Conservation (phyloP, 2,329 filamentous ascomycete species). For the Chaetomiaceae sp. region DNA sequence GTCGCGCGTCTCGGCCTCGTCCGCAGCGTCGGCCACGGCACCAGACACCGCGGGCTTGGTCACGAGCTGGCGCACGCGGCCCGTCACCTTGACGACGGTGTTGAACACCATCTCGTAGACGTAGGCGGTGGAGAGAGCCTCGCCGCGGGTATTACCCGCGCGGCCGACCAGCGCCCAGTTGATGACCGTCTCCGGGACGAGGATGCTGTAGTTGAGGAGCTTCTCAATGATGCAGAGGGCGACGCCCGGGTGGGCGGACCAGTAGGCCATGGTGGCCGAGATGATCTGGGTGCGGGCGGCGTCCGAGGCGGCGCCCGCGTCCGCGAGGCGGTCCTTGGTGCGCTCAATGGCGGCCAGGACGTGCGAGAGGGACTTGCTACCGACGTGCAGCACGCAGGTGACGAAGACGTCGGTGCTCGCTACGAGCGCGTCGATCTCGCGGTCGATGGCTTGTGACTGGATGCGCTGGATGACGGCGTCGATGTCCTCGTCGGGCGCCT, state of each 20-base stretch:
- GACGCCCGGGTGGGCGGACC: constrained; percentile 86
- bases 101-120: constrained; percentile 86
- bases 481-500: constrained; percentile 82
- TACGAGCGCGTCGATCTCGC: constrained; percentile 71
- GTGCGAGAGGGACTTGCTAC: constrained; percentile 93
- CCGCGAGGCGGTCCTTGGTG: constrained; percentile 81
- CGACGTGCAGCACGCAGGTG: constrained; percentile 87
- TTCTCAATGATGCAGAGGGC: constrained; percentile 94
- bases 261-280: constrained; percentile 84
- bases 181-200: constrained; percentile 78
- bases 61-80: constrained; percentile 76
- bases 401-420: constrained; percentile 91
- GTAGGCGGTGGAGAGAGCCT: constrained; percentile 66
- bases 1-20: constrained; percentile 49
- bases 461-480: constrained; percentile 75
- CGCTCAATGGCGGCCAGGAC: constrained; percentile 94
- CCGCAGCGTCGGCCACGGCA: constrained; percentile 28
- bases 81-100: constrained; percentile 86
- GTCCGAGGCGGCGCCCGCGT: constrained; percentile 69
- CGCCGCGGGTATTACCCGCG: constrained; percentile 48
- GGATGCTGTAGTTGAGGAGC: constrained; percentile 92
- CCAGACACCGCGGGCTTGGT: constrained; percentile 30
- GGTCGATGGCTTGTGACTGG: constrained; percentile 68
- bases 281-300: constrained; percentile 83
- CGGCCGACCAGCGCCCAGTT: constrained; percentile 76